These are phyloP conservation scores for Stachybotrys chlorohalonatus DNA, from an alignment of 2,329 filamentous ascomycete species.

Conservation along the genomic window DNA sequence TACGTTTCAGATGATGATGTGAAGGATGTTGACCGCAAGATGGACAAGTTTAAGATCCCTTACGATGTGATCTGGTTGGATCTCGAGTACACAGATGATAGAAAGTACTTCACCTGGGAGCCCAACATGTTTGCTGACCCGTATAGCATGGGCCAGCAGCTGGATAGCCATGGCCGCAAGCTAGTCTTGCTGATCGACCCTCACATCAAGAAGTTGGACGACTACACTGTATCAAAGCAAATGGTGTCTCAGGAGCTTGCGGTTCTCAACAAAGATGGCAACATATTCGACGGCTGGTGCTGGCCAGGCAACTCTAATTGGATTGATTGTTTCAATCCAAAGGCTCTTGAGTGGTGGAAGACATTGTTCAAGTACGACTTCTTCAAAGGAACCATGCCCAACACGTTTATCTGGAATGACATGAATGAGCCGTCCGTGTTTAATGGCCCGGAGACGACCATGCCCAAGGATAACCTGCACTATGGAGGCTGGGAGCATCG, in stretches of 20 bases:
- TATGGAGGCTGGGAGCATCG: conserved; percentile 90
- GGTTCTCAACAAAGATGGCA: conserved; percentile 81
- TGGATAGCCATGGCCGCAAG: conserved; percentile 79
- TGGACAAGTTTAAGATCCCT: conserved; percentile 90
- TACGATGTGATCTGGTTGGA: conserved; percentile 99
- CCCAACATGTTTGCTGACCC: conserved; percentile 80
- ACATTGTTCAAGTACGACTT: conserved; percentile 75
- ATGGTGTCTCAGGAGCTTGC: conserved; percentile 76
- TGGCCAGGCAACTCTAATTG: conserved; percentile 97
- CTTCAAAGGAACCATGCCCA: conserved; percentile 79
- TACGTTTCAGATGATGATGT: conserved; percentile 97
- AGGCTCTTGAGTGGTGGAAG: conserved; percentile 85
- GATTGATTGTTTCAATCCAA: conserved; percentile 95
- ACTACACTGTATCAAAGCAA: conserved; percentile 70
- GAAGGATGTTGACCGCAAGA: conserved; percentile 90
- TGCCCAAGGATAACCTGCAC: conserved; percentile 98
- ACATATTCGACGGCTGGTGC: conserved; percentile 93
- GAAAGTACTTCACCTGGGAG: conserved; percentile 99
- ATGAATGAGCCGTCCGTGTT: conserved; percentile 99
- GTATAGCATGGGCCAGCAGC: conserved; percentile 76
- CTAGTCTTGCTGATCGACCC: conserved; percentile 93
- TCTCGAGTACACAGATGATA: conserved; percentile 92
- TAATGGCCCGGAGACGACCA: conserved; percentile 95
- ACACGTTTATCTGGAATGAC: conserved; percentile 96
- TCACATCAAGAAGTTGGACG: conserved; percentile 87